Conservation (phyloP, 2,329 filamentous ascomycete genomes). For the Colletotrichum eleusines region DNA sequence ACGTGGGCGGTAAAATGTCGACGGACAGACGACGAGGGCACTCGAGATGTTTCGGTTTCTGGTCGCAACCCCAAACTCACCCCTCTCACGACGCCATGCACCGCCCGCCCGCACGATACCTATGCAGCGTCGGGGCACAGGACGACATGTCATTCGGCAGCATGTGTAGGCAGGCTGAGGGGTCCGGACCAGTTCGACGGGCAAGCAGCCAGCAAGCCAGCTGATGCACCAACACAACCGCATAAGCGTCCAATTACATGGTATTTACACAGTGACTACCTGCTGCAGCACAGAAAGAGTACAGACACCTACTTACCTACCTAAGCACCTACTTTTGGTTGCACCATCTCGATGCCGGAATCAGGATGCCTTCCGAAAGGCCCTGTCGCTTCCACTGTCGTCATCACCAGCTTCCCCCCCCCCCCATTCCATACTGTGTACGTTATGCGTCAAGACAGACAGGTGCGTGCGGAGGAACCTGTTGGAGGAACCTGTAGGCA, state of each 20-base stretch:
- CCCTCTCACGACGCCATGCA: too few species aligned
- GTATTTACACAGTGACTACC: neutral
- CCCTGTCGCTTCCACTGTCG: constrained; percentile 16
- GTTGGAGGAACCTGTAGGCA: too few species aligned
- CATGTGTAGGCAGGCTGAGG: neutral
- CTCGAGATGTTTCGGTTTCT: neutral
- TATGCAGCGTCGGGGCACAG: too few species aligned
- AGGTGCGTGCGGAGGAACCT: neutral
- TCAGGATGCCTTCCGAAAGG: constrained; percentile 1
- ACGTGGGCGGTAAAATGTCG: neutral
- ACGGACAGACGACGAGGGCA: neutral
- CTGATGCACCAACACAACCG: neutral
- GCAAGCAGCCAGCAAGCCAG: neutral
- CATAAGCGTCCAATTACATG: neutral
- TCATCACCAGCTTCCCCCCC: constrained; percentile 37
- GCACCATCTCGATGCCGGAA: constrained; percentile 8
- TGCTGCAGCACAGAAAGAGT: neutral
- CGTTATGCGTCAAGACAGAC: neutral
- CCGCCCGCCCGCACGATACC: too few species aligned
- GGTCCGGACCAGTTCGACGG: neutral
- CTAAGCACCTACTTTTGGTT: neutral
- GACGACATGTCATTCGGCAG: neutral
- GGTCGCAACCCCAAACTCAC: too few species aligned
- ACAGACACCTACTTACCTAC: too few species aligned
- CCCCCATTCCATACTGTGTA: neutral